phyloP scores from a whole-genome alignment of 1,284 basidiomycete species.

The Trametes polyzona region DNA sequence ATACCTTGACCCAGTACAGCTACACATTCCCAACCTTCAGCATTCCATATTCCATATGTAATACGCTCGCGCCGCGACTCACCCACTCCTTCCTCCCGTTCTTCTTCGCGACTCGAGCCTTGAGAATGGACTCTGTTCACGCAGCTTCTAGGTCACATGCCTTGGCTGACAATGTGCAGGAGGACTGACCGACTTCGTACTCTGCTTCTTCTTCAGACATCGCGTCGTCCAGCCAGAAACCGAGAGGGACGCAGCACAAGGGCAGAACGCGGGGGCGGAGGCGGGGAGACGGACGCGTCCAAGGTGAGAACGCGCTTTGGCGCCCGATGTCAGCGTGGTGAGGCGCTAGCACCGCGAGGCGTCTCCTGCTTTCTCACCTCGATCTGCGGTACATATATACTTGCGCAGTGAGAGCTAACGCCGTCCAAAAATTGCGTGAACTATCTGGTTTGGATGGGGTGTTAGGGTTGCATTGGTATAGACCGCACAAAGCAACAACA shows the following conservation, averaged over 20 bases:
- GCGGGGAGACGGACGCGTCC: constrained; percentile 18
- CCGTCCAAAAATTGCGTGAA: too few species aligned
- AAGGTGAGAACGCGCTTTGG: constrained; percentile 15
- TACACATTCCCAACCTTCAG: constrained; percentile 29
- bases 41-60: not conserved
- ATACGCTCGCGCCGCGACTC: constrained; percentile 21
- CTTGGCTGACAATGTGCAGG: not conserved
- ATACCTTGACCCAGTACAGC: constrained; percentile 69
- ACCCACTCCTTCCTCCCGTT: constrained; percentile 51
- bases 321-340: constrained; percentile 7
- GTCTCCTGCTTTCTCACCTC: too few species aligned
- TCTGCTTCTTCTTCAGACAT: constrained; percentile 37
- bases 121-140: constrained; percentile 54
- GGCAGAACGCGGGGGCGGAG: not conserved
- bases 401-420: too few species aligned
- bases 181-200: constrained; percentile 70
- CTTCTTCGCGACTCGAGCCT: constrained; percentile 46
- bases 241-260: not conserved
- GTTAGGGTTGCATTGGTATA: not conserved
- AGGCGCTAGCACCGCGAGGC: constrained; percentile 1
- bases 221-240: not conserved
- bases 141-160: not conserved
- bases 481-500: not conserved
- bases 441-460: too few species aligned
- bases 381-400: too few species aligned